Evolutionary conservation across 257 asterid genomes (phyloP), one percentile per base, ranked within the genome.

Genomic region (Fraxinus americana): DNA sequence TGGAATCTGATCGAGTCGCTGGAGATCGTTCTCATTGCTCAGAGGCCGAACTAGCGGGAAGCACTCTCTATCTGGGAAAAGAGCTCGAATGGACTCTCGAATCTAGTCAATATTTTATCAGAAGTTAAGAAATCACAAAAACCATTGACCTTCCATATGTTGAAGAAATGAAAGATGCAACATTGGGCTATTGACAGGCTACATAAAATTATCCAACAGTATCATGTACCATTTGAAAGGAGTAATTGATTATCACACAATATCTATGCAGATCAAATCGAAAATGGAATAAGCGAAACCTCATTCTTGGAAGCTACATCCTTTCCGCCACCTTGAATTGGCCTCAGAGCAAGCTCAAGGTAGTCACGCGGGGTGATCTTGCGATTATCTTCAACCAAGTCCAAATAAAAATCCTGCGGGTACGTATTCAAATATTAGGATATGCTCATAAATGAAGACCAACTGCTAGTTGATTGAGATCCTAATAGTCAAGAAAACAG

Each of bases 341-440:
- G 90, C 74, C 91, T 88, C 77, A 96, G 68, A 70, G 98, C 99
- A 75, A 90, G 86, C 89, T 96, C 99, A 17, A 96, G 90, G 90
- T 96, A 96, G 88, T 96, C 99, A 76, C 98, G 97, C n/a, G 99
- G 99, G 32, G 99, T 90, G 74, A 96, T 96, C 87, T 83, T 94
- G 83, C 87, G 84, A 72, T 92, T 90, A 78, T 92, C 99, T 90
- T 94, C 98, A 77, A 45, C 89, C 86, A 96, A 87, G 71, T 96
- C 97, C 79, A 96, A 86, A 83, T 92, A 96, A 87, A 96, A 96
- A 72, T 96, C 99, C 99, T 96, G 86, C 88, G 77, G 25, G 63
- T 57, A 71, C 30, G 72, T 74, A 77, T 35, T 74, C 50, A 13
- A 4, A 77, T 68, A 77, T 74, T 29, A 72, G 70, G 54, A 79